Conservation (phyloP, 305 asterid species). For the Plantago coronopus region DNA sequence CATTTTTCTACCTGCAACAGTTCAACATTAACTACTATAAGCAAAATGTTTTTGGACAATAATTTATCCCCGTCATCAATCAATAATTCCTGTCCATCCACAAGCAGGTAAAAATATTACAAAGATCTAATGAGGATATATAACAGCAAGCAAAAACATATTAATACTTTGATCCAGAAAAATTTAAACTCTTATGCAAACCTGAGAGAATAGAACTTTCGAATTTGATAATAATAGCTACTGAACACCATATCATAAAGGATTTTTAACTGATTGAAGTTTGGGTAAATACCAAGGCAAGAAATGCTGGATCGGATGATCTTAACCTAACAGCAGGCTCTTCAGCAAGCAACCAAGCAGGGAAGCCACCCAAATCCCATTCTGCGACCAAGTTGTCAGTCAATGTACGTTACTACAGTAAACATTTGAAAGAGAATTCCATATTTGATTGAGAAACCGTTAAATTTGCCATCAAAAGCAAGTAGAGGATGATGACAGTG, state of each 20-base stretch:
- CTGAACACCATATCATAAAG: background rate
- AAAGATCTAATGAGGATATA: background rate
- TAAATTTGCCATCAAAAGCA: too few species aligned
- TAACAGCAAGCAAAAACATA: background rate
- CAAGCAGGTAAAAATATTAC: conserved; percentile 12
- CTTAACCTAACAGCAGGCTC: conserved; percentile 73
- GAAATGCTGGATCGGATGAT: conserved; percentile 80
- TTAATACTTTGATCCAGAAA: background rate
- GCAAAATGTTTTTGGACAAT: conserved; percentile 7
- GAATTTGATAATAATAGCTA: background rate
- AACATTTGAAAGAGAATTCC: background rate
- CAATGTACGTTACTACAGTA: background rate
- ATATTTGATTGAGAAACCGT: too few species aligned
- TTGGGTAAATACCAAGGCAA: conserved; percentile 50
- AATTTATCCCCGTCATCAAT: conserved; percentile 10
- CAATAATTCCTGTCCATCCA: conserved; percentile 10
- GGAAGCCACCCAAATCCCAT: conserved; percentile 98
- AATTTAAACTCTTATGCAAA: background rate
- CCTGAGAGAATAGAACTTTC: background rate
- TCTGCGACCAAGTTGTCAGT: conserved; percentile 39
- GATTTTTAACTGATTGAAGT: conserved; percentile 1
- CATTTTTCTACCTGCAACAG: conserved; percentile 71
- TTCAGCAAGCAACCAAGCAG: conserved; percentile 84
- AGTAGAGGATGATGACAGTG: too few species aligned
- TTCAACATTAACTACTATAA: conserved; percentile 20